Conservation (phyloP, 2,329 filamentous ascomycete species). For the Hymenoscyphus linearis region DNA sequence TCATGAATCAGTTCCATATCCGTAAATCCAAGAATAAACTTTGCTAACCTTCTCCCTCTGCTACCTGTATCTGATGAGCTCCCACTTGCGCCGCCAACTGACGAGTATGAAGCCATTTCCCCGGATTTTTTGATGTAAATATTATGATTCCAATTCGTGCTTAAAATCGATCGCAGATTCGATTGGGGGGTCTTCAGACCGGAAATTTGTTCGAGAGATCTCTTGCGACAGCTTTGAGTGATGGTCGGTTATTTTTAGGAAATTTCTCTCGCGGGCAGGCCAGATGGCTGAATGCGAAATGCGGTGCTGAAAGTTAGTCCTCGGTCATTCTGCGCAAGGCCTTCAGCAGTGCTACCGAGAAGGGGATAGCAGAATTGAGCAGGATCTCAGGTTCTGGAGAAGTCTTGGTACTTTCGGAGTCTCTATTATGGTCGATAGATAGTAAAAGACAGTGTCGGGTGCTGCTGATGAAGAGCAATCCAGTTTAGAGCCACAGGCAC, state of each 20-base stretch:
- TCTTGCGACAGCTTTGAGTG: not conserved
- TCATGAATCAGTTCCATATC: constrained; percentile 3
- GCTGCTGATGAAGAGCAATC: not conserved
- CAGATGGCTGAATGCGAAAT: constrained; percentile 3
- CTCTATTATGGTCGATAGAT: not conserved
- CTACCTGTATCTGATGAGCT: constrained; percentile 21
- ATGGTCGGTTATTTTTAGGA: not conserved
- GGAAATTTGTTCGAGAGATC: not conserved
- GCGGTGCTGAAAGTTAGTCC: not conserved
- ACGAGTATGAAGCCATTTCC: constrained; percentile 28
- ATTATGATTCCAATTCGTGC: not conserved
- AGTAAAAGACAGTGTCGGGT: not conserved
- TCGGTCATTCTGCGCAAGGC: constrained; percentile 3
- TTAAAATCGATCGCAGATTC: not conserved
- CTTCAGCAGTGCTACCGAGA: not conserved
- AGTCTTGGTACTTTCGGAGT: not conserved
- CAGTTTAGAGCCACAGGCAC: not conserved
- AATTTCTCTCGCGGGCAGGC: not conserved
- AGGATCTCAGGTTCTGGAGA: not conserved
- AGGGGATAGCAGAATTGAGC: not conserved
- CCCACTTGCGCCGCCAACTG: constrained; percentile 21
- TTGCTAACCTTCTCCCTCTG: constrained; percentile 25
- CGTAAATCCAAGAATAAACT: not conserved
- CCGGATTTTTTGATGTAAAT: not conserved
- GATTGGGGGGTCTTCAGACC: not conserved